These are phyloP conservation scores for Mycosphaerella sp. DNA, from an alignment of 2,329 filamentous ascomycete species.

Conservation along the genomic window DNA sequence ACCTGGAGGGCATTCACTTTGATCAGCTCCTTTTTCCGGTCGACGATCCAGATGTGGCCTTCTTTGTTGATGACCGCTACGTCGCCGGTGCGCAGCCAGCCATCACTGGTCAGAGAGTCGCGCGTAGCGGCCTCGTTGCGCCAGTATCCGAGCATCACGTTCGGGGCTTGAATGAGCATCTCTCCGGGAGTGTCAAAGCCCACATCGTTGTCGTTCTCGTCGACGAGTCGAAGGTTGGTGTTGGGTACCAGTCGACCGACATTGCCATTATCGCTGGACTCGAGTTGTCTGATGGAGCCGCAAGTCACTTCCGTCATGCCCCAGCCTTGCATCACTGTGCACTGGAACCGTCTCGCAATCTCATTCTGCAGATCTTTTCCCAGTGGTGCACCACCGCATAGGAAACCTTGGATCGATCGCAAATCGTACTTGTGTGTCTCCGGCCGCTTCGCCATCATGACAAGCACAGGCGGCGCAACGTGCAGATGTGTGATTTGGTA, in stretches of 20 bases:
- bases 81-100: constrained; percentile 37
- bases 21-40: constrained; percentile 32
- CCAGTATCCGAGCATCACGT: constrained; percentile 40
- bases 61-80: constrained; percentile 31
- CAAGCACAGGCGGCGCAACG: constrained; percentile 40
- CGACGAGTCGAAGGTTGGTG: constrained; percentile 36
- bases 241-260: constrained; percentile 39
- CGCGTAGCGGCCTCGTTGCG: constrained; percentile 37
- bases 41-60: constrained; percentile 35
- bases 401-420: constrained; percentile 36
- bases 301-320: constrained; percentile 40
- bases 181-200: constrained; percentile 36
- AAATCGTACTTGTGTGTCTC: constrained; percentile 40
- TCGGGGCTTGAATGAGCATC: constrained; percentile 38
- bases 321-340: constrained; percentile 38
- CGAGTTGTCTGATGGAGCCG: constrained; percentile 36
- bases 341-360: constrained; percentile 33
- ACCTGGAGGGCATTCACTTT: constrained; percentile 20
- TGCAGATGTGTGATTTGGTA: constrained; percentile 38
- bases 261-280: constrained; percentile 33
- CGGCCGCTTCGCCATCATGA: constrained; percentile 41
- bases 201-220: constrained; percentile 40
- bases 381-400: constrained; percentile 41
- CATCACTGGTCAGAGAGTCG: constrained; percentile 35
- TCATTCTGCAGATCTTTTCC: constrained; percentile 40